Evolutionary conservation across 2,329 filamentous ascomycete genomes (phyloP).

Genomic region (Stemphylium lycopersici): DNA sequence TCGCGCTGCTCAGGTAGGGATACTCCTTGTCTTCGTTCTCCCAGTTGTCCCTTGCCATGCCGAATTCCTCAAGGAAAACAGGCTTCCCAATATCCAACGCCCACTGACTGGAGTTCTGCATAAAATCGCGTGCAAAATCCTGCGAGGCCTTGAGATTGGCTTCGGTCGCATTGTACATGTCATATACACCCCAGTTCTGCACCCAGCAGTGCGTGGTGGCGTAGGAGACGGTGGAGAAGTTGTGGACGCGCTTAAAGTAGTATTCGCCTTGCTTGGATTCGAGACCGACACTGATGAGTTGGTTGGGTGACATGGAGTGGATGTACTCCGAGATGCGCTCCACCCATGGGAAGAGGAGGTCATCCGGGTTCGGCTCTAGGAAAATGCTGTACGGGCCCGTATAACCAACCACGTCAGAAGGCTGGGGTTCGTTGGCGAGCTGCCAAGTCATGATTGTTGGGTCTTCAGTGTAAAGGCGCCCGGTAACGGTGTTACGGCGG

Average conservation of each 20-base stretch:
- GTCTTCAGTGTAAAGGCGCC: constrained; percentile 45
- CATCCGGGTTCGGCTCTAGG: constrained; percentile 35
- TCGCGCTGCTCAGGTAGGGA: constrained; percentile 44
- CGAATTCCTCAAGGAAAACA: constrained; percentile 49
- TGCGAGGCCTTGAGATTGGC: constrained; percentile 43
- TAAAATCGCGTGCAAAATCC: constrained; percentile 43
- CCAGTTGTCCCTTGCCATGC: constrained; percentile 51
- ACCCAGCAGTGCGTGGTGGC: constrained; percentile 51
- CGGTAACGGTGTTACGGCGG: constrained; percentile 48
- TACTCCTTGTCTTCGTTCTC: constrained; percentile 46
- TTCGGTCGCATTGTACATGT: constrained; percentile 46
- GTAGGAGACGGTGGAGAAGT: constrained; percentile 47
- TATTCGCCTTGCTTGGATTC: constrained; percentile 50
- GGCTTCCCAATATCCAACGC: constrained; percentile 47
- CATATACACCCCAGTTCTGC: constrained; percentile 49
- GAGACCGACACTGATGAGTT: constrained; percentile 49
- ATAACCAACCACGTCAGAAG: constrained; percentile 31
- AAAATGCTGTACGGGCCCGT: constrained; percentile 37
- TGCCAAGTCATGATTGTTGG: constrained; percentile 52
- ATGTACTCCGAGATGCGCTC: constrained; percentile 47
- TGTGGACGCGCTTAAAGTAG: constrained; percentile 49
- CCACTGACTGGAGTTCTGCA: constrained; percentile 45
- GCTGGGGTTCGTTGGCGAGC: constrained; percentile 50
- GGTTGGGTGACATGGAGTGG: constrained; percentile 43
- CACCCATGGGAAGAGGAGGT: constrained; percentile 48